Conservation (phyloP, 108 stramenopile species). For the Epipyxis sp. region DNA sequence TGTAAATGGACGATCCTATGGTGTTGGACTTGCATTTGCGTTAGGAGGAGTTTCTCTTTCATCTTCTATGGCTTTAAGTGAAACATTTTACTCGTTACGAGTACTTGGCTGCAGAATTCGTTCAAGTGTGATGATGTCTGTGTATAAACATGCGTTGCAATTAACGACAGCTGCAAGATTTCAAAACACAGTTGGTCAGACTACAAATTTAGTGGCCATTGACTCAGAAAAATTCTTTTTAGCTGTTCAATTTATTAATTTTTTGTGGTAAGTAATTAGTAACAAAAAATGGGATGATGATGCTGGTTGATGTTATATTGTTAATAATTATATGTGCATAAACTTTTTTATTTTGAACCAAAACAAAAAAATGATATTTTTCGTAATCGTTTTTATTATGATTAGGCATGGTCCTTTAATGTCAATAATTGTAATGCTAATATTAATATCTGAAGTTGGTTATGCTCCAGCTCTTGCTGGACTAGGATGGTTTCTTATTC, state of each 20-base stretch:
- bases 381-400: too few species aligned
- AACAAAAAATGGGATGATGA: too few species aligned
- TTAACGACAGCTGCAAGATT: constrained; percentile 11
- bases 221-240: constrained; percentile 18
- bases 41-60: not conserved
- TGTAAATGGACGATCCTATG: not conserved
- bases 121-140: constrained; percentile 19
- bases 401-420: constrained; percentile 2
- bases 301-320: too few species aligned
- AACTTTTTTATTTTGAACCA: too few species aligned
- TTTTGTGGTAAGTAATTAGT: too few species aligned
- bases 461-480: constrained; percentile 9
- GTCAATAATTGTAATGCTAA: not conserved
- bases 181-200: constrained; percentile 1
- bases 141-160: constrained; percentile 15
- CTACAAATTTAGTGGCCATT: constrained; percentile 25
- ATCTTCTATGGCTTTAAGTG: not conserved
- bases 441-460: constrained; percentile 1
- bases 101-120: constrained; percentile 4
- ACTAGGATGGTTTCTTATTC: not conserved
- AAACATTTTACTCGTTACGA: not conserved
- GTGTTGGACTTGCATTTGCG: not conserved
- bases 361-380: too few species aligned
- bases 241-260: constrained; percentile 25
- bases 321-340: too few species aligned